Evolutionary conservation across 2,329 filamentous ascomycete species (phyloP).

Genomic region (Biscogniauxia mediterranea): DNA sequence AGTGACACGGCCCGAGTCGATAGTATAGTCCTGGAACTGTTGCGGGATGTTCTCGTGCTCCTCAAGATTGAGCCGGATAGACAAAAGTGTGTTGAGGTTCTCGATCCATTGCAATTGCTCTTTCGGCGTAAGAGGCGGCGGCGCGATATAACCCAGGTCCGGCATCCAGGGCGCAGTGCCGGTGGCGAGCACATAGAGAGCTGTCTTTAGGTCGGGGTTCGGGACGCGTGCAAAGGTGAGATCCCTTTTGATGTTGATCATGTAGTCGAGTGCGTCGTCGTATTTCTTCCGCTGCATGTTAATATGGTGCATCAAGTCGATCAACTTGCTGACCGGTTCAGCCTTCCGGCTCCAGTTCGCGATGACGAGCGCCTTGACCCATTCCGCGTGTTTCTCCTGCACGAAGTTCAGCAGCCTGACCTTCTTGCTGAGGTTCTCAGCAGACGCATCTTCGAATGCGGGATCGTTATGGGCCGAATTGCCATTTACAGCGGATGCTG

Average conservation of each 20-base stretch:
- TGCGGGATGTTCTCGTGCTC: constrained; percentile 74
- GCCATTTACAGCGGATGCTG: constrained; percentile 52
- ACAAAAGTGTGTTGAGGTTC: constrained; percentile 80
- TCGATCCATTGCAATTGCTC: constrained; percentile 73
- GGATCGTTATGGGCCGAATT: constrained; percentile 41
- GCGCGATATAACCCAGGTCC: constrained; percentile 77
- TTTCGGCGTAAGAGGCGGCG: constrained; percentile 66
- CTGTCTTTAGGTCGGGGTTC: constrained; percentile 88
- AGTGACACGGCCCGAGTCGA: constrained; percentile 84
- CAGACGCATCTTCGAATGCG: constrained; percentile 53
- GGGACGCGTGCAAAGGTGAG: constrained; percentile 73
- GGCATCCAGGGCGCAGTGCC: constrained; percentile 77
- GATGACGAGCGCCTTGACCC: constrained; percentile 89
- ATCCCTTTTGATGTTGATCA: constrained; percentile 71
- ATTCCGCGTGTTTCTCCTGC: constrained; percentile 77
- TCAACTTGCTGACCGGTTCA: constrained; percentile 77
- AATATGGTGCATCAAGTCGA: constrained; percentile 80
- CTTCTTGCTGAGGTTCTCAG: constrained; percentile 75
- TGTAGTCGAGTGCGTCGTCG: constrained; percentile 56
- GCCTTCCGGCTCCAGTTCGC: constrained; percentile 85
- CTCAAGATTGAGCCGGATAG: constrained; percentile 78
- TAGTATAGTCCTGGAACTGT: constrained; percentile 74
- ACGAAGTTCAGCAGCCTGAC: constrained; percentile 71
- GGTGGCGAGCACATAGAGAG: constrained; percentile 78
- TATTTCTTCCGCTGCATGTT: constrained; percentile 61